Conservation (phyloP, 805 yeast genomes). For the Ogataea paradorogensis region DNA sequence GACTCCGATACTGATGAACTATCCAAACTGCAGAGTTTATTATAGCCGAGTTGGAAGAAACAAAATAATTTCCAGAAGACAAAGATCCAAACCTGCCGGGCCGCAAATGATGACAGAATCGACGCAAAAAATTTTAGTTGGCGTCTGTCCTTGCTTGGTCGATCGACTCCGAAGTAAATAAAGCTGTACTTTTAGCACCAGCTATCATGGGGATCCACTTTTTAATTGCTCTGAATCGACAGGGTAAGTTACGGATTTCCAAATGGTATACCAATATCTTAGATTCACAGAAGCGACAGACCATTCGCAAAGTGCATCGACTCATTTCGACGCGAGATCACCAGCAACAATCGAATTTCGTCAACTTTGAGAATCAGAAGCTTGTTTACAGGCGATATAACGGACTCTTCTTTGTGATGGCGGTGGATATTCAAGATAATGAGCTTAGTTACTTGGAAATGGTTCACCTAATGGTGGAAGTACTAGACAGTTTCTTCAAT, state of each 20-base stretch:
- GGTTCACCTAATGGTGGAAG: conserved; percentile 85
- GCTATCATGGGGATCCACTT: conserved; percentile 70
- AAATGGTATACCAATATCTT: conserved; percentile 57
- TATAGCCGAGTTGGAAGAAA: conserved; percentile 4
- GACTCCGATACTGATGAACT: not conserved
- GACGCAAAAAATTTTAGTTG: conserved; percentile 4
- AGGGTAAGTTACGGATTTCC: conserved; percentile 85
- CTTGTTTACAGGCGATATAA: conserved; percentile 88
- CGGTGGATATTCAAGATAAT: conserved; percentile 75
- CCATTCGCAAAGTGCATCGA: conserved; percentile 68
- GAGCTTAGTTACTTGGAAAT: conserved; percentile 81
- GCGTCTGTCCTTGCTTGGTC: not conserved
- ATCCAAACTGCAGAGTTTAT: not conserved
- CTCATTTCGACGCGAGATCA: conserved; percentile 80
- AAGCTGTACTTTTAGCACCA: not conserved
- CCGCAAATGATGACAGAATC: conserved; percentile 3
- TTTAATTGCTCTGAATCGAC: conserved; percentile 81
- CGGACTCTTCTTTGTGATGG: conserved; percentile 83
- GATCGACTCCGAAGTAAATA: conserved; percentile 5
- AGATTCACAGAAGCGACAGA: conserved; percentile 44
- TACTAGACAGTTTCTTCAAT: conserved; percentile 79
- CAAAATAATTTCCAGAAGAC: conserved; percentile 7
- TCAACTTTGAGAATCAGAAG: conserved; percentile 53
- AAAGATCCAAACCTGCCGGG: conserved; percentile 3
- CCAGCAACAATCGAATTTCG: conserved; percentile 56